Conservation (phyloP, 2,329 filamentous ascomycete species). For the Scytalidium sp. region DNA sequence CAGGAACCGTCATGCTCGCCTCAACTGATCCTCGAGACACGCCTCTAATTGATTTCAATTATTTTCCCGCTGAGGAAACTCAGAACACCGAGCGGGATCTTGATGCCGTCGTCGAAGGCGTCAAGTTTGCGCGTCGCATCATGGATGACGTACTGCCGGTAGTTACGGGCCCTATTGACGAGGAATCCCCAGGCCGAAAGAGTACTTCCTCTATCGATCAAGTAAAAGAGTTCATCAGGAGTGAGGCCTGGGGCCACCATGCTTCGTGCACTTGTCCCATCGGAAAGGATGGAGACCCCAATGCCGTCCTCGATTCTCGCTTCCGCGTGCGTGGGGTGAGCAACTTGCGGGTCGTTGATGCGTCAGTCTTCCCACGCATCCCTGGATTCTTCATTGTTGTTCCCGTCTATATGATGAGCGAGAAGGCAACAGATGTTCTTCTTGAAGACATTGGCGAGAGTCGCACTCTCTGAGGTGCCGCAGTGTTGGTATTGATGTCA, state of each 20-base stretch:
- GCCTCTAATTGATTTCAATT: slow-evolving; percentile 62
- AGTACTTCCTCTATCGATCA: slow-evolving; percentile 37
- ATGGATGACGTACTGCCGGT: slow-evolving; percentile 39
- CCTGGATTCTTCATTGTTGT: slow-evolving; percentile 48
- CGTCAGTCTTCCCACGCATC: slow-evolving; percentile 51
- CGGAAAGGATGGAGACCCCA: slow-evolving; percentile 30
- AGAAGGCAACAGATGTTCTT: slow-evolving; percentile 47
- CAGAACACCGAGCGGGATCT: slow-evolving; percentile 11
- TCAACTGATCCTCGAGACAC: slow-evolving; percentile 61
- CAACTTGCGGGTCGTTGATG: slow-evolving; percentile 59
- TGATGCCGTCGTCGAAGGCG: slow-evolving; percentile 14
- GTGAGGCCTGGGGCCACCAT: slow-evolving; percentile 55
- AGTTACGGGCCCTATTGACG: slow-evolving; percentile 35
- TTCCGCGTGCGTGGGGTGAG: slow-evolving; percentile 55
- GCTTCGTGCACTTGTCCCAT: slow-evolving; percentile 53
- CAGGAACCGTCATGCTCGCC: slow-evolving; percentile 58
- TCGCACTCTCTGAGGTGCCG: too few relatives aligned
- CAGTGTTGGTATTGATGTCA: too few relatives aligned
- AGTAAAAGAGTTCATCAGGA: slow-evolving; percentile 45
- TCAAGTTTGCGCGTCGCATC: slow-evolving; percentile 19
- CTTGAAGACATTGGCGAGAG: background rate
- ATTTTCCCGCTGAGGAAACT: slow-evolving; percentile 44
- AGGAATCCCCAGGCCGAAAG: slow-evolving; percentile 37
- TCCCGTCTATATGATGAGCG: slow-evolving; percentile 52
- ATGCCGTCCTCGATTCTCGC: slow-evolving; percentile 52